These are phyloP conservation scores for Pholiota microspora DNA, from an alignment of 768 basidiomycete species.

Conservation along the genomic window DNA sequence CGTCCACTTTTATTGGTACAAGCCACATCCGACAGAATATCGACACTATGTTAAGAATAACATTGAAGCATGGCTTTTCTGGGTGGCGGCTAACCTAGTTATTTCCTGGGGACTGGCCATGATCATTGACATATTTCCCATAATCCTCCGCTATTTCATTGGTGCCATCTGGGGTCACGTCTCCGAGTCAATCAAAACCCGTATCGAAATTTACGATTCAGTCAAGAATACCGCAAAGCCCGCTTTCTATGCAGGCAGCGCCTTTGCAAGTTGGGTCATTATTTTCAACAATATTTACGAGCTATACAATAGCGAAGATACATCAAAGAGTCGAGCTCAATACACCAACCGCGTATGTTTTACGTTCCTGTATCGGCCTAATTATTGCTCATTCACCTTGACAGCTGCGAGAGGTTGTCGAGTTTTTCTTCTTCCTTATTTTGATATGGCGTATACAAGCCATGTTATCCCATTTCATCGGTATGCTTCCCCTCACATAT, in stretches of 20 bases:
- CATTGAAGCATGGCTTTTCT: constrained; percentile 77
- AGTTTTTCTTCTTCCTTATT: constrained; percentile 75
- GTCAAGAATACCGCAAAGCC: constrained; percentile 72
- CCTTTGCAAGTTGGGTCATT: constrained; percentile 74
- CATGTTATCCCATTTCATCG: constrained; percentile 69
- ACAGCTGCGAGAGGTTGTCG: constrained; percentile 59
- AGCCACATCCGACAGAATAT: constrained; percentile 51
- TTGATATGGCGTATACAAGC: constrained; percentile 61
- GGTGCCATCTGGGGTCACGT: constrained; percentile 72
- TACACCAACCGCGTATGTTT: constrained; percentile 56
- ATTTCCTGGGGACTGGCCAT: constrained; percentile 80
- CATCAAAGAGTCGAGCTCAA: constrained; percentile 44
- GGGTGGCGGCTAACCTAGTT: constrained; percentile 75
- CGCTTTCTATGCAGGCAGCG: constrained; percentile 66
- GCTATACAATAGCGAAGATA: constrained; percentile 43
- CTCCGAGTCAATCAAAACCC: constrained; percentile 63
- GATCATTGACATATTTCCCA: constrained; percentile 67
- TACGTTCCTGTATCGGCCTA: background rate
- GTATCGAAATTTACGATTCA: constrained; percentile 67
- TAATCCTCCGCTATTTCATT: constrained; percentile 49
- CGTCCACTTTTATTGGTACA: constrained; percentile 71
- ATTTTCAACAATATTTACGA: constrained; percentile 67
- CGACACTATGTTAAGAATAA: constrained; percentile 64
- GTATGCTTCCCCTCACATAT: constrained; percentile 19
- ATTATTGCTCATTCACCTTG: background rate